Evolutionary conservation across 805 yeast genomes (phyloP), one percentile per base, ranked within the genome.

Genomic region (Ogataea thermomethanolica): DNA sequence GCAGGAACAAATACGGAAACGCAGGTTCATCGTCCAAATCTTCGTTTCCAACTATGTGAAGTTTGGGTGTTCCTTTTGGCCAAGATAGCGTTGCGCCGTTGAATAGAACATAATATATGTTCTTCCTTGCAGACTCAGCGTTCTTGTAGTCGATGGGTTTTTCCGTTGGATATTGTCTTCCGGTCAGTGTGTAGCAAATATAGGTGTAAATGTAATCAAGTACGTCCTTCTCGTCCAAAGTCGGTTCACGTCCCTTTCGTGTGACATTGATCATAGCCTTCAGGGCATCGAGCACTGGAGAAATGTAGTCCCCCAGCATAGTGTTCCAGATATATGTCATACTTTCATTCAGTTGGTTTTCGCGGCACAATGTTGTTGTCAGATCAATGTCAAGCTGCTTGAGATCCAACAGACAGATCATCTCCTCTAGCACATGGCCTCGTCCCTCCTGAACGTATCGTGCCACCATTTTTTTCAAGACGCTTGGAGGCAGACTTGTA

Each of bases 81-180:
- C 77, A 72, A 5, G 59, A 50, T 1, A 79, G 54, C 0, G 70
- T 53, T 1, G 74, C 59, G 1, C 82, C 85, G 43, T 76, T 75
- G 56, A 89, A 81, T 5, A 87, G 53, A 8, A 79, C 62, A 37
- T 71, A 69, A 45, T 81, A 81, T 0, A 85, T 51, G 10, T 67
- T 61, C 17, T 66, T 44, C 51, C 84, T 83, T 0, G 81, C 79
- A 3, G 55, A 44, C 1, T 53, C 41, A n/a, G 60, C 61, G 5
- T 56, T 48, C 3, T 49, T 55, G 7, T 56, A 60, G 3, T 58
- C 65, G 15, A 82, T 67, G 13, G 60, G 58, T 22, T 66, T 61
- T 32, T 84, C 84, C 1, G 84, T 79, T 0, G 97, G 97, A 56
- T 81, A 91, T 43, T 81, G 83, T 40, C 93, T 67, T 0, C 95